These are phyloP conservation scores for Coemansia sp. DNA, from an alignment of 192 early-diverging fungal genomes.

Conservation along the genomic window DNA sequence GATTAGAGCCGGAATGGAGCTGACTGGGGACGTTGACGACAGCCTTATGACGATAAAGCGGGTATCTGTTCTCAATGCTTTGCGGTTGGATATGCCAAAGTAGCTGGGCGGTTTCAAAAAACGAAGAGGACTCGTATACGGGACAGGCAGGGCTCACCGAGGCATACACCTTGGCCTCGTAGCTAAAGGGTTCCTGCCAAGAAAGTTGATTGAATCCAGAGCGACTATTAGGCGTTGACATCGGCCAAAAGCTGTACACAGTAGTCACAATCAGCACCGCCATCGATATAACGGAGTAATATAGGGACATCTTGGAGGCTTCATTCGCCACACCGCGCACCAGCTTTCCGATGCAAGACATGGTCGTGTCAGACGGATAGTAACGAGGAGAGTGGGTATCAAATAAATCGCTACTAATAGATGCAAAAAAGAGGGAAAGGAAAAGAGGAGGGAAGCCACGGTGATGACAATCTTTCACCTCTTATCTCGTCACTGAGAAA, in stretches of 20 bases:
- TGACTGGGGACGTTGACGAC: background rate
- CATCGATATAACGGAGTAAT: background rate
- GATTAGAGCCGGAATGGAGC: background rate
- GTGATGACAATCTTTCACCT: background rate
- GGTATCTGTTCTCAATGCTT: constrained; percentile 6
- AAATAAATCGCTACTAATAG: background rate
- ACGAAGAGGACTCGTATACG: background rate
- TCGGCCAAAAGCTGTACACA: background rate
- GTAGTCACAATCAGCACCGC: background rate
- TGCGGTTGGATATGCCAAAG: constrained; percentile 21
- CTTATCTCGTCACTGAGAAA: too few relatives aligned
- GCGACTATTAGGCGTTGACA: background rate
- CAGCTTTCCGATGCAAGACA: background rate
- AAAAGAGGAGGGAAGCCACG: background rate
- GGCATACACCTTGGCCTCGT: constrained; percentile 22
- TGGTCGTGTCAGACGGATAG: background rate
- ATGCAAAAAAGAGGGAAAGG: background rate
- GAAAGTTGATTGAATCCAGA: background rate
- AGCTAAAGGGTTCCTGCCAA: constrained; percentile 14
- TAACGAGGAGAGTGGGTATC: background rate
- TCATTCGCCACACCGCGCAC: background rate
- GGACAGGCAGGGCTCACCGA: background rate
- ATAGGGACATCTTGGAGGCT: background rate
- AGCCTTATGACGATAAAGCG: background rate
- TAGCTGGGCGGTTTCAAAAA: constrained; percentile 22